phyloP scores from a whole-genome alignment of 305 asterid genomes.

The Fraxinus dipetala region DNA sequence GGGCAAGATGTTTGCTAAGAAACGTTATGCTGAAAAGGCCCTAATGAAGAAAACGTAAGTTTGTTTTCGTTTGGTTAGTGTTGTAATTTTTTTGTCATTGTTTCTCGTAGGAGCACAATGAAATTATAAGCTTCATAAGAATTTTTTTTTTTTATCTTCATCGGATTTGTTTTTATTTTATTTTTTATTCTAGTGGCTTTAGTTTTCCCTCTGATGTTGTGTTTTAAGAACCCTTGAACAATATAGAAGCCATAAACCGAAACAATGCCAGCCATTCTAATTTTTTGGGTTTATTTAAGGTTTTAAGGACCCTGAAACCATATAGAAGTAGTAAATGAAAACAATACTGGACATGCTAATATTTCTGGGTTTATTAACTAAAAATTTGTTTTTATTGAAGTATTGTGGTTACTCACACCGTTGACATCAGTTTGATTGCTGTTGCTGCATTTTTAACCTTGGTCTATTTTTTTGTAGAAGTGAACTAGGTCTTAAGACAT shows the following conservation, averaged over 20 bases:
- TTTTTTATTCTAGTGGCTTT: not conserved
- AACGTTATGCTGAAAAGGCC: slow-evolving; percentile 85
- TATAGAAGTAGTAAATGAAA: not conserved
- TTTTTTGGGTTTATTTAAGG: not conserved
- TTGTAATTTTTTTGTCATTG: not conserved
- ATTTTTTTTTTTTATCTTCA: not conserved
- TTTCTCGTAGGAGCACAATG: not conserved
- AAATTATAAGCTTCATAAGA: not conserved
- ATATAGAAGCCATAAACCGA: not conserved
- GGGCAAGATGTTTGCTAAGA: slow-evolving; percentile 85
- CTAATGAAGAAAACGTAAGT: slow-evolving; percentile 86
- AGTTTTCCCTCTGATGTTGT: not conserved
- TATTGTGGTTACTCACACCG: not conserved
- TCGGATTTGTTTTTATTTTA: not conserved
- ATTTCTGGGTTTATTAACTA: not conserved
- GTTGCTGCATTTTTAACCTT: not conserved
- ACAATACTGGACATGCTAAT: not conserved
- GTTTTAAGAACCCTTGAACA: not conserved
- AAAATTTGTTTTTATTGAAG: not conserved
- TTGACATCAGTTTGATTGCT: not conserved
- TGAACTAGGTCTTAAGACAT: not conserved
- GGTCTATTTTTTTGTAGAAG: not conserved
- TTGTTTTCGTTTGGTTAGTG: not conserved
- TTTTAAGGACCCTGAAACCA: not conserved
- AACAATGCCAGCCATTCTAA: not conserved